phyloP scores from a whole-genome alignment of 2,329 filamentous ascomycete genomes.

The Microdochium paspali region DNA sequence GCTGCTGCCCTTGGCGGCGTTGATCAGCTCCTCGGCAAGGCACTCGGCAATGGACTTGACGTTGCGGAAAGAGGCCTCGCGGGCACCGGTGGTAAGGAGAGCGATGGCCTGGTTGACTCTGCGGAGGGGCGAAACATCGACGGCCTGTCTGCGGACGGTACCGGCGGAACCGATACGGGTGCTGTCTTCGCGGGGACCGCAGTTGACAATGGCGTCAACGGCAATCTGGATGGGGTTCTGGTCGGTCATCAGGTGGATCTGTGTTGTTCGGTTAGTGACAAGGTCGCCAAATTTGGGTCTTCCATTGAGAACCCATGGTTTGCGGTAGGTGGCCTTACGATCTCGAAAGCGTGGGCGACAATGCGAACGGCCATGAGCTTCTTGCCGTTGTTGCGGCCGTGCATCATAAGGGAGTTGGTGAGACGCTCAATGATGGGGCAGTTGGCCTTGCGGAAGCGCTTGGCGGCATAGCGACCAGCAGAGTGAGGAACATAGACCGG shows the following conservation, averaged over 20 bases:
- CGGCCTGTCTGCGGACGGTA: slow-evolving; percentile 99
- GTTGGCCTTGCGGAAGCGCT: slow-evolving; percentile 99
- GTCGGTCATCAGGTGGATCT: slow-evolving; percentile 99
- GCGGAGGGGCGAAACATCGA: slow-evolving; percentile 99
- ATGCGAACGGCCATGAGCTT: slow-evolving; percentile 99
- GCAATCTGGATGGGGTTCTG: slow-evolving; percentile 99
- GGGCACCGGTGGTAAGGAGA: slow-evolving; percentile 96
- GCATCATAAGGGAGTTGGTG: slow-evolving; percentile 99
- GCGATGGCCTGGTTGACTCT: slow-evolving; percentile 99
- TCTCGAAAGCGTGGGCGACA: slow-evolving; percentile 98
- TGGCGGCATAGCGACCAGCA: slow-evolving; percentile 95
- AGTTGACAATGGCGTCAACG: slow-evolving; percentile 99
- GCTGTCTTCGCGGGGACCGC: slow-evolving; percentile 98
- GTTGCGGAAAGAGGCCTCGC: slow-evolving; percentile 99
- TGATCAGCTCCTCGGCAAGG: slow-evolving; percentile 99
- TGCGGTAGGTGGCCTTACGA: slow-evolving; percentile 56
- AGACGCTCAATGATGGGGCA: slow-evolving; percentile 99
- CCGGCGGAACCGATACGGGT: slow-evolving; percentile 99
- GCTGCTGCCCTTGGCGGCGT: slow-evolving; percentile 99
- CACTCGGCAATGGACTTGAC: slow-evolving; percentile 99
- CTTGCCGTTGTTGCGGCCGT: slow-evolving; percentile 99
- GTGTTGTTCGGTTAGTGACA: slow-evolving; percentile 12
- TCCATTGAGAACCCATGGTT: slow-evolving; percentile 7
- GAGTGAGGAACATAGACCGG: slow-evolving; percentile 99
- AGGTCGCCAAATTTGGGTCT: not conserved